Evolutionary conservation across 345 rosid species (phyloP).

Genomic region (Moricandia moricandioides): DNA sequence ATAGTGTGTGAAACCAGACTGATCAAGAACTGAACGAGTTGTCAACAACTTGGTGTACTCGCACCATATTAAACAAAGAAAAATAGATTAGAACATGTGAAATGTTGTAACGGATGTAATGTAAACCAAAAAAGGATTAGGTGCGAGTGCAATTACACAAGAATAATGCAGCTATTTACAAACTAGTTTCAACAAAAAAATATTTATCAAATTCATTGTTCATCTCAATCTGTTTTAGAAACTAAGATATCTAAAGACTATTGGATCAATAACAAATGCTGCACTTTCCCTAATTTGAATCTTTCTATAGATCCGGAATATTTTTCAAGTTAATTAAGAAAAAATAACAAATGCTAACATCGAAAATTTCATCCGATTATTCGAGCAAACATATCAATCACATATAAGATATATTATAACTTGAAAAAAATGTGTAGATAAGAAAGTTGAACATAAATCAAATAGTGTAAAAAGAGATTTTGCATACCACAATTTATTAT

Average conservation of each 20-base stretch:
- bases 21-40: conserved; percentile 2
- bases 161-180: neutral
- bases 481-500: too few relatives aligned
- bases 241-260: neutral
- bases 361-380: neutral
- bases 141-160: neutral
- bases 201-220: neutral
- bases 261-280: neutral
- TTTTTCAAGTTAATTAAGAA: too few relatives aligned
- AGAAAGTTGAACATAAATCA: neutral
- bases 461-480: neutral
- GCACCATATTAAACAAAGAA: neutral
- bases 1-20: conserved; percentile 7
- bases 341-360: neutral
- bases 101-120: conserved; percentile 4
- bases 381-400: neutral
- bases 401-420: neutral
- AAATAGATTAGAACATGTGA: conserved; percentile 13
- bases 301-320: too few relatives aligned
- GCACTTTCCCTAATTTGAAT: too few relatives aligned
- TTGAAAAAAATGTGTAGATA: neutral
- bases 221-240: neutral
- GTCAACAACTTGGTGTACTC: conserved; percentile 1
- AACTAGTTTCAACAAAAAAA: neutral
- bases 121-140: neutral